Evolutionary conservation across 1,284 basidiomycete genomes (phyloP), one percentile per base, ranked within the genome.

Genomic region (Apiotrichum brassicae): DNA sequence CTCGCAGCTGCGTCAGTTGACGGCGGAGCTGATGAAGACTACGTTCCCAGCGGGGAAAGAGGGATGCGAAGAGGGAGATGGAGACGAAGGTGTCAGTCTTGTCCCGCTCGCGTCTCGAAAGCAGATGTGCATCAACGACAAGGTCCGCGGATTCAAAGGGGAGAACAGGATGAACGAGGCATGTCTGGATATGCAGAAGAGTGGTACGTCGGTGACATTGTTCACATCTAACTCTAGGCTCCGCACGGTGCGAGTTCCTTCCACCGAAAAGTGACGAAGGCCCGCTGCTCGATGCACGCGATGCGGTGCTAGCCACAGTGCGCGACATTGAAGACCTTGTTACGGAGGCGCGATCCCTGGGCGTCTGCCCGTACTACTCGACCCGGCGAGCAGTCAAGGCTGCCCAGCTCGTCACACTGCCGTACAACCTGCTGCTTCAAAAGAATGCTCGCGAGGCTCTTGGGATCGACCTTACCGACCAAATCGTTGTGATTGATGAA

Each of bases 241-340:
- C 82, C 76, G 59, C 73, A 40, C 79, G 89, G 45, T 98, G 94
- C 71, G 79, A 81, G 20, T 83, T 82, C 66, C 77, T 97, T 28
- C 93, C 94, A 5, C 74, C 81, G 0, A 68, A 78, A n/a, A 82
- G 79, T 0, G 86, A 92, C 30, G 84, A 87, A 54, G 73, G 72
- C 5, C 77, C 76, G 45, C 82, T 95, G 76, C 76, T 88, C n/a
- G 86, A 91, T 57, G 83, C 94, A 53, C 78, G 92, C 38, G 94
- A 97, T 69, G 82, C 87, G 56, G 86, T 95, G 24, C 73, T 97
- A 58, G 86, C 88, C 0, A 78, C 81, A 2, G 88, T 93, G 0
- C 89, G 87, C 66, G 93, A 97, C 59, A 97, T 98, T 7, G 94
- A 97, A 67, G 93, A 97, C 59, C 79, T 97, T 6, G 88, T 89